Conservation (phyloP, 2,329 filamentous ascomycete species). For the Tolypocladium sp. region DNA sequence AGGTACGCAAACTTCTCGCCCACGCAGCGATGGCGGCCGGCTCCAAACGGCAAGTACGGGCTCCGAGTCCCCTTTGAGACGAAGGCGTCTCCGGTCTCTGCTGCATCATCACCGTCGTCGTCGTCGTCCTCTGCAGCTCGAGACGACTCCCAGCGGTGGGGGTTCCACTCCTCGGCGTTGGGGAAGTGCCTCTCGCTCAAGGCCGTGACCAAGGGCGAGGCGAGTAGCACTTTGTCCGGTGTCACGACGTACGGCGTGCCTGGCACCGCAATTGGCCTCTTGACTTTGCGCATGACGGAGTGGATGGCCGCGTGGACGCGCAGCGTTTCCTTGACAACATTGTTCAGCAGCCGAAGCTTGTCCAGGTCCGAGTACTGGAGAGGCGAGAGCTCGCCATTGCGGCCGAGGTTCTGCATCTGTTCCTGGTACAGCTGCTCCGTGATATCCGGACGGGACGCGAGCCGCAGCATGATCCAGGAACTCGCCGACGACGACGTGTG, state of each 20-base stretch:
- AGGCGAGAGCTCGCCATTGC: constrained; percentile 48
- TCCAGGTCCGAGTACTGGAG: constrained; percentile 51
- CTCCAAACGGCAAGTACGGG: constrained; percentile 90
- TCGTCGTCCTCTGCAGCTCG: constrained; percentile 44
- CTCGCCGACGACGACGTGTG: constrained; percentile 73
- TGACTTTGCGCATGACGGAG: constrained; percentile 65
- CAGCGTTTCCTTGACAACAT: constrained; percentile 64
- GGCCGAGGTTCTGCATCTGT: constrained; percentile 61
- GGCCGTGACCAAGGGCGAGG: constrained; percentile 30
- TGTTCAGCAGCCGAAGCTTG: constrained; percentile 49
- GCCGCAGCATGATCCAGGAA: constrained; percentile 66
- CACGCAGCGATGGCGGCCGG: constrained; percentile 87
- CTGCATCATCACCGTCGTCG: constrained; percentile 34
- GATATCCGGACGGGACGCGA: constrained; percentile 62
- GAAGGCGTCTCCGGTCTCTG: constrained; percentile 85
- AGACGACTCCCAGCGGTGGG: constrained; percentile 68
- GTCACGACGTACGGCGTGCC: constrained; percentile 60
- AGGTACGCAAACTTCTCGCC: constrained; percentile 78
- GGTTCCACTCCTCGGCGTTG: constrained; percentile 75
- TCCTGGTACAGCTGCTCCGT: constrained; percentile 63
- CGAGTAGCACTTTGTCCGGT: constrained; percentile 37
- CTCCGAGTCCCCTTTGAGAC: constrained; percentile 84
- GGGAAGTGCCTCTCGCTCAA: constrained; percentile 54
- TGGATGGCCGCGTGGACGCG: constrained; percentile 65
- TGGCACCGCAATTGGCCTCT: constrained; percentile 54